Evolutionary conservation across 176 grass and related monocot species (phyloP), one percentile per base, ranked within the genome.

Genomic region (Pharus latifolius): DNA sequence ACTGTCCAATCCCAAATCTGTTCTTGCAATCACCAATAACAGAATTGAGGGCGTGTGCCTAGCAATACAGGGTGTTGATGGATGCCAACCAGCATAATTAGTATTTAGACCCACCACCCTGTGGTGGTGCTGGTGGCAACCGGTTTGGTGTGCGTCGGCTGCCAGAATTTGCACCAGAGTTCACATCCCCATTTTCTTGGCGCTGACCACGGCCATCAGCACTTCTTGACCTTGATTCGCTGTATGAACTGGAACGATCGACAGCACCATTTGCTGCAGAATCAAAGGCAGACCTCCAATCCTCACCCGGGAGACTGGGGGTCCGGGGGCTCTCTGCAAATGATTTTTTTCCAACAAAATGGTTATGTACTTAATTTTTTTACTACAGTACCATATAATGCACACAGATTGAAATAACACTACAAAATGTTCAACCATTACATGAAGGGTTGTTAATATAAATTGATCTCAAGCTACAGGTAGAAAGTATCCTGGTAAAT

Each of bases 201-300:
- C 57, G 77, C 54, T 78, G 63, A 14, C 74, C 71, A 40, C 78
- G 80, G 29, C 86, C 45, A 24, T 96, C 80, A 1, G 87, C 77
- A 19, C 88, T 96, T 78, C 41, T 89, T 2, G 86, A 96, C 63
- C 92, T 96, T 24, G 88, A 70, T 82, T 82, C 78, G 2, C 43
- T 80, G 18, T 27, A 35, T 18, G 78, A 69, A 32, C 67, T 78
- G 37, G 81, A 56, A 55, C 35, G 17, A 20, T 62, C 47, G 43
- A 23, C 30, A 53, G 82, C 54, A 3, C 85, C 90, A 20, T 82
- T 88, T 29, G 89, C 65, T 53, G 82, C 40, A 0, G 90, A 80
- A 72, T 88, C 83, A 17, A 98, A 98, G 45, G 87, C 95, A 37
- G 90, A 93, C 57, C 84, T 93, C 95, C 95, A 98, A 46, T 98